These are phyloP conservation scores for Aethionema arabicum DNA, from an alignment of 345 rosid species.

Conservation along the genomic window DNA sequence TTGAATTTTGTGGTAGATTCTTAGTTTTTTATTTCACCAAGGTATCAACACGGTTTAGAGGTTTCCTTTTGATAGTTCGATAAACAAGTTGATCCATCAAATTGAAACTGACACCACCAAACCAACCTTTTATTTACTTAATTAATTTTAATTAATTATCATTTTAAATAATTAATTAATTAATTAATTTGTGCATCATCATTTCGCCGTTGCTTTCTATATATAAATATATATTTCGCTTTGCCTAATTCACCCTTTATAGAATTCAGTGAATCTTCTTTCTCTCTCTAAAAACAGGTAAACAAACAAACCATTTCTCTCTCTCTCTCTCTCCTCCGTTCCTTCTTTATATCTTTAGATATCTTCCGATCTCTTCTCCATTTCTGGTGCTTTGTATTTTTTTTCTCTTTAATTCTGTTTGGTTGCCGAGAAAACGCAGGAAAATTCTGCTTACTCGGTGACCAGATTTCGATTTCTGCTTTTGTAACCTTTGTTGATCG, in stretches of 20 bases:
- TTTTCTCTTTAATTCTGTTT: not conserved
- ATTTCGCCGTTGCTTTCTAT: conserved; percentile 32
- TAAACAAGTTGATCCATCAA: not conserved
- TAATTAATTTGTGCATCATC: conserved; percentile 16
- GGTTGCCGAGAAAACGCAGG: conserved; percentile 36
- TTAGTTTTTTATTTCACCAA: conserved; percentile 4
- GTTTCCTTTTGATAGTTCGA: not conserved
- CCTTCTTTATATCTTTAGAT: not conserved
- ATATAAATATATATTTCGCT: conserved; percentile 2
- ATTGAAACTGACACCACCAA: not conserved
- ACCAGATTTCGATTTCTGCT: not conserved
- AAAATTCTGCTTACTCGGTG: conserved; percentile 20
- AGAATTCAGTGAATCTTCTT: conserved; percentile 25
- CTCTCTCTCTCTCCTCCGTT: conserved; percentile 5
- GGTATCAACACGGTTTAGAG: not conserved
- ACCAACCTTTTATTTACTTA: not conserved
- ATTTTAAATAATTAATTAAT: not conserved
- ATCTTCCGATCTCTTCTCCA: not conserved
- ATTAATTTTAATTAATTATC: not conserved
- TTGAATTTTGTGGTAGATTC: conserved; percentile 6
- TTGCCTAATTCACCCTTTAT: conserved; percentile 13
- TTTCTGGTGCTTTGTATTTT: not conserved
- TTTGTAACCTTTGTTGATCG: conserved; percentile 8
- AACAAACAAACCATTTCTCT: conserved; percentile 9
- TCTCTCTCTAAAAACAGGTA: conserved; percentile 26